Evolutionary conservation across 257 asterid genomes (phyloP), one percentile per base, ranked within the genome.

Genomic region (Marsdenia floribunda): DNA sequence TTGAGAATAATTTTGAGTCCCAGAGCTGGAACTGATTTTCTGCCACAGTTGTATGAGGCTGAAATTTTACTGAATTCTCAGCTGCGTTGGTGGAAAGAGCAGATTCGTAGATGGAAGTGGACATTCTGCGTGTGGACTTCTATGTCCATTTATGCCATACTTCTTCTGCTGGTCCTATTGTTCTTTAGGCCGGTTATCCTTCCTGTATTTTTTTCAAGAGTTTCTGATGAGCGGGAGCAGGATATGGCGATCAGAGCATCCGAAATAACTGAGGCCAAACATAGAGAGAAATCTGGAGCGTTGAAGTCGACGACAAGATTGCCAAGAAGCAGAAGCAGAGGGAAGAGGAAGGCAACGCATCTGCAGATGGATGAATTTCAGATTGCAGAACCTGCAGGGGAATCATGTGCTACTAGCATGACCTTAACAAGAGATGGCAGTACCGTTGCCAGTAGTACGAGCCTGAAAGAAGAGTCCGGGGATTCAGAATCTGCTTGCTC

Each of bases 21-120:
- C 0, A 80, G 96, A 22, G 87, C 93, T 0, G 96, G 96, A 1
- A 91, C 97, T 0, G 44, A 59, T 0, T 76, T 75, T 55, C 86
- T 91, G 0, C 97, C 97, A 1, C 97, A 91, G 75, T 79, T 91
- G 6, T 93, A 93, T 64, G 83, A 86, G 0, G 88, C 97, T 0
- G 83, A 91, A 22, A 65, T 90, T 2, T 16, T 90, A 0, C 18
- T 93, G 54, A 74, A 73, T 10, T 88, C 96, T 29, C 76, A 81
- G 33, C 91, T 87, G 19, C 94, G 96, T 0, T 91, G 93, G 93
- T 44, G 46, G 16, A 91, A 85, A 71, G 86, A 86, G 52, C n/a
- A 90, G 67, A 86, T 86, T 4, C 80, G 83, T 71, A 82, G 84
- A 3, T 93, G 98, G 98, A 91, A 82, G 68, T 80, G 90, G 88